phyloP scores from a whole-genome alignment of 2,329 filamentous ascomycete genomes.

The Paecilomyces sp. region DNA sequence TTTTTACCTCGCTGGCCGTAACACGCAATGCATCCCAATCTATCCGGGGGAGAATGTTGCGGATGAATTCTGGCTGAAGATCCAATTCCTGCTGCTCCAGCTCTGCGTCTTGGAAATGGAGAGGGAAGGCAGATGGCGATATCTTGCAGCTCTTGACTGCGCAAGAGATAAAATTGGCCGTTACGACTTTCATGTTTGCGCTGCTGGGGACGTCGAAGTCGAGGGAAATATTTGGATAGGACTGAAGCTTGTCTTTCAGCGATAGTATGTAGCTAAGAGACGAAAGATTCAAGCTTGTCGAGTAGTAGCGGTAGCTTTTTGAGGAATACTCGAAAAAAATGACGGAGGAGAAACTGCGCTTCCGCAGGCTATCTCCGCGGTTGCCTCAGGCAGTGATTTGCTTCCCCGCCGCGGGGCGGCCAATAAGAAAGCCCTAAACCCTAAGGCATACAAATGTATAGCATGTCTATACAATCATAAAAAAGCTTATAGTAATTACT shows the following conservation, averaged over 20 bases:
- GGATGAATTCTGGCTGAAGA: constrained; percentile 70
- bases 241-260: neutral
- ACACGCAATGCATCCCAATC: constrained; percentile 78
- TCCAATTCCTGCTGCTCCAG: constrained; percentile 79
- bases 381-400: neutral
- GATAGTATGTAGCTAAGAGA: neutral
- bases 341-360: neutral
- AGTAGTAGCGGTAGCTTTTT: neutral
- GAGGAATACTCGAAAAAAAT: neutral
- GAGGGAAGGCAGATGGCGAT: constrained; percentile 70
- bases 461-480: neutral
- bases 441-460: neutral
- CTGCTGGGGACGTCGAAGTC: neutral
- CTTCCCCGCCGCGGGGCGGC: neutral
- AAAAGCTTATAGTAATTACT: neutral
- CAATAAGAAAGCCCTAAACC: neutral
- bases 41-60: constrained; percentile 77
- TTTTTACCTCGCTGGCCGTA: constrained; percentile 59
- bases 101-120: constrained; percentile 88
- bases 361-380: neutral
- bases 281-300: neutral
- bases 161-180: constrained; percentile 93
- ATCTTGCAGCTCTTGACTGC: constrained; percentile 92
- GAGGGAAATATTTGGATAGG: neutral
- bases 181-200: constrained; percentile 77